Conservation (phyloP, 768 basidiomycete genomes). For the Lentinula detonsa region DNA sequence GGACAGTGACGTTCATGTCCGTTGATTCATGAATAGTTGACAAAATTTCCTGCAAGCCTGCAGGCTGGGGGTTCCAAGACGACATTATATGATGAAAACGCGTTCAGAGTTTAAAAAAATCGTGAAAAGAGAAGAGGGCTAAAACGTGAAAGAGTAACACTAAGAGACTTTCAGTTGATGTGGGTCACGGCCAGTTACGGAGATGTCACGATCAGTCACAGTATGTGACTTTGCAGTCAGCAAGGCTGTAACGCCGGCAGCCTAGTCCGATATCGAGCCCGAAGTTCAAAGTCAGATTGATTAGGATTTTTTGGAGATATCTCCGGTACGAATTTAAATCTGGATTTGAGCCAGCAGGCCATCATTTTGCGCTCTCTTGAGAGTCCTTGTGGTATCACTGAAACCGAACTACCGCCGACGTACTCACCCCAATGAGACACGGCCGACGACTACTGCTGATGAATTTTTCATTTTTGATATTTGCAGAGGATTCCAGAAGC, state of each 20-base stretch:
- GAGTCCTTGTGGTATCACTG: no score
- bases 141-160: constrained; percentile 16
- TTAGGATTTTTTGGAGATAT: no score
- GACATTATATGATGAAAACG: constrained; percentile 45
- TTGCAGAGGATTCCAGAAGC: no score
- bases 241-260: not conserved
- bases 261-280: no score
- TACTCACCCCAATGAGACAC: no score
- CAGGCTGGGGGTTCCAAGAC: constrained; percentile 81
- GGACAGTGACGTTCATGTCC: constrained; percentile 66
- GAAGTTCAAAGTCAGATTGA: no score
- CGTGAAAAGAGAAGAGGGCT: constrained; percentile 17
- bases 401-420: no score
- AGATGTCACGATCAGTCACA: not conserved
- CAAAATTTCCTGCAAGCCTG: constrained; percentile 87
- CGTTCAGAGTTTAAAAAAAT: constrained; percentile 23
- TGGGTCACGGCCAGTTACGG: not conserved
- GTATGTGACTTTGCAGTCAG: not conserved
- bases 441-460: no score
- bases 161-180: not conserved
- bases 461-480: no score
- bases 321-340: no score
- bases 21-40: constrained; percentile 90
- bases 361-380: no score
- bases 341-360: no score